Conservation (phyloP, 176 grass and related monocot species). For the Urochloa ruziziensis region DNA sequence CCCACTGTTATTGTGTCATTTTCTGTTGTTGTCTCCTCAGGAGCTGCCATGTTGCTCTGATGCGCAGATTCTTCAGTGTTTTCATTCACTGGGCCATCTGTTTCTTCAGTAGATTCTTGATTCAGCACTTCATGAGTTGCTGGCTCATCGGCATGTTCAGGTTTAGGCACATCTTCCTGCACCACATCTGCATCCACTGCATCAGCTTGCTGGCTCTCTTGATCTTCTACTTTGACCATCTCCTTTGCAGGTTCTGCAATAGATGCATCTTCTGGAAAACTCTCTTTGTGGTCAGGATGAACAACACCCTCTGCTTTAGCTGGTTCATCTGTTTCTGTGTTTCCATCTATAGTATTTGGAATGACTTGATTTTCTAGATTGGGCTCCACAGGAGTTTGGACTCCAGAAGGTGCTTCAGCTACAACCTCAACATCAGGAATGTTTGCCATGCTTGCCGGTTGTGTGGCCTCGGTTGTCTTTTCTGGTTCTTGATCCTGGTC, state of each 20-base stretch:
- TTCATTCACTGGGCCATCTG: background rate
- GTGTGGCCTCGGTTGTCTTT: slow-evolving; percentile 20
- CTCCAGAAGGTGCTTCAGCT: slow-evolving; percentile 9
- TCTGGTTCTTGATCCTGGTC: slow-evolving; percentile 15
- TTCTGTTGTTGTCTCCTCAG: slow-evolving; percentile 23
- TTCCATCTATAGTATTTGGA: slow-evolving; percentile 28
- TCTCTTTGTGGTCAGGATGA: slow-evolving; percentile 25
- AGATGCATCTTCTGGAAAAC: slow-evolving; percentile 8
- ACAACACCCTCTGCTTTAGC: background rate
- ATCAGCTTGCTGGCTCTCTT: slow-evolving; percentile 12
- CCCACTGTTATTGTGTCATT: background rate
- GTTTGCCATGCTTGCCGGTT: background rate
- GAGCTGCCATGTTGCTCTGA: slow-evolving; percentile 5
- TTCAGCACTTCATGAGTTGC: slow-evolving; percentile 24
- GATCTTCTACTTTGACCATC: slow-evolving; percentile 13
- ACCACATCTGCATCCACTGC: background rate
- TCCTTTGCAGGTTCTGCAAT: slow-evolving; percentile 6
- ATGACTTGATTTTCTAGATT: slow-evolving; percentile 1
- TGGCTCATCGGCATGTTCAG: background rate
- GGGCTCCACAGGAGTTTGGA: slow-evolving; percentile 10
- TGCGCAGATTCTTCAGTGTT: slow-evolving; percentile 11
- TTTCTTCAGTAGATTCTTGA: slow-evolving; percentile 33
- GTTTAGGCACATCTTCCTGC: slow-evolving; percentile 24
- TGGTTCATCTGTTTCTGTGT: slow-evolving; percentile 19
- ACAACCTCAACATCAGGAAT: slow-evolving; percentile 16